Conservation (phyloP, 2,329 filamentous ascomycete genomes). For the Fusarium aywerte region DNA sequence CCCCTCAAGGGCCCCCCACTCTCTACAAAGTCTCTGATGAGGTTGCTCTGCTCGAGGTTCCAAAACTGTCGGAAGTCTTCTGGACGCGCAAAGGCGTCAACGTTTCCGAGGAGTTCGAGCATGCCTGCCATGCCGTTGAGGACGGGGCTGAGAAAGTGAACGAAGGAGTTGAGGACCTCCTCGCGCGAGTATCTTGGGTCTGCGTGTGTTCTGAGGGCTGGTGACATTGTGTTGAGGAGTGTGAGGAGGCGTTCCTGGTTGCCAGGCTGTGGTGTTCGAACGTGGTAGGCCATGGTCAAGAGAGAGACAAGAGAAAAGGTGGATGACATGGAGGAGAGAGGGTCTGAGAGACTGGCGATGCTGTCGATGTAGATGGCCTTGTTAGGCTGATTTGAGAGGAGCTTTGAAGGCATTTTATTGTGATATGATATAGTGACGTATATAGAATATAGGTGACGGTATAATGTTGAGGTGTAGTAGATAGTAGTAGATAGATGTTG, state of each 20-base stretch:
- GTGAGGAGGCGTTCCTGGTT: constrained; percentile 49
- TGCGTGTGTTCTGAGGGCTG: constrained; percentile 27
- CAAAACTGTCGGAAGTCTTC: constrained; percentile 51
- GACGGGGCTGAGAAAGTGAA: constrained; percentile 48
- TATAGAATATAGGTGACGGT: neutral
- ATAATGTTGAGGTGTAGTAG: neutral
- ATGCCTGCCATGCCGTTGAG: constrained; percentile 52
- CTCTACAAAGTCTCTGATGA: constrained; percentile 50
- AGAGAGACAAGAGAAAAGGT: constrained; percentile 50
- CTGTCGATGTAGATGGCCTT: constrained; percentile 45
- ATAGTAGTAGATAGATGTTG: neutral
- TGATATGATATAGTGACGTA: neutral
- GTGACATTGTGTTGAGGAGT: constrained; percentile 50
- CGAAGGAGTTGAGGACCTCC: constrained; percentile 49
- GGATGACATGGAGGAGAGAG: constrained; percentile 47
- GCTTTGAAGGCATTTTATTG: constrained; percentile 32
- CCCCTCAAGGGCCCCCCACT: constrained; percentile 41
- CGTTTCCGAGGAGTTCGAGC: constrained; percentile 48
- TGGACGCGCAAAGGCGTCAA: constrained; percentile 49
- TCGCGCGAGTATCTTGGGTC: constrained; percentile 39
- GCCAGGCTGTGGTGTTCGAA: constrained; percentile 41
- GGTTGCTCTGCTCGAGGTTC: constrained; percentile 49
- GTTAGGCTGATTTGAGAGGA: constrained; percentile 36
- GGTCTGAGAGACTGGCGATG: constrained; percentile 48
- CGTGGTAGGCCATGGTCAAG: constrained; percentile 49